These are phyloP conservation scores for Gyromitra esculenta DNA, from an alignment of 2,329 filamentous ascomycete species.

Conservation along the genomic window DNA sequence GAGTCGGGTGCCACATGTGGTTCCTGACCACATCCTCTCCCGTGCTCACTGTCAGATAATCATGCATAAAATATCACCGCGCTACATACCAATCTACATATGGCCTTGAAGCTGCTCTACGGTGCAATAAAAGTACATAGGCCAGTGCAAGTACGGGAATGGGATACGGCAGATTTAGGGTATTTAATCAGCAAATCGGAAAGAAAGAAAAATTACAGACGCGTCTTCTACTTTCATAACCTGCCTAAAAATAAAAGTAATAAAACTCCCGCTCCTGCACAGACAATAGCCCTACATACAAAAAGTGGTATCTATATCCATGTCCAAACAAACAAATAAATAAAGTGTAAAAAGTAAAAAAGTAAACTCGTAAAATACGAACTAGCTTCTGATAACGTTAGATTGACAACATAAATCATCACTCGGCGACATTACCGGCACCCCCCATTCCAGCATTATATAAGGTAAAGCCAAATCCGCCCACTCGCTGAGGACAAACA, in stretches of 20 bases:
- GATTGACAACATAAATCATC: constrained; percentile 6
- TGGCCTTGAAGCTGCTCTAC: background rate
- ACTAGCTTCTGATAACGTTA: background rate
- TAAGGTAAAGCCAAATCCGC: constrained; percentile 25
- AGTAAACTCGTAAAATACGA: constrained; percentile 40
- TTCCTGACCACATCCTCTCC: background rate
- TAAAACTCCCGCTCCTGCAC: constrained; percentile 14
- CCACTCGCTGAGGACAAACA: background rate
- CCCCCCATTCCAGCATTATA: constrained; percentile 1
- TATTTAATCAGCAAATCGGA: constrained; percentile 8
- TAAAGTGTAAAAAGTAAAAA: background rate
- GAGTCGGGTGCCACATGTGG: background rate
- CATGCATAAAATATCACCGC: constrained; percentile 21
- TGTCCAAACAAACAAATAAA: background rate
- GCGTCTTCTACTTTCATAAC: constrained; percentile 8
- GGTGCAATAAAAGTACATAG: background rate
- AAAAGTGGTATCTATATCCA: background rate
- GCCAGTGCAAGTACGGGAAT: background rate
- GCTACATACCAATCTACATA: background rate
- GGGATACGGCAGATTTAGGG: constrained; percentile 2
- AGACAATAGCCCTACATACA: constrained; percentile 16
- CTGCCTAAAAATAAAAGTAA: constrained; percentile 1
- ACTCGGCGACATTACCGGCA: constrained; percentile 19
- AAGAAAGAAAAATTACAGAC: background rate
- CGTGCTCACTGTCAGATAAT: background rate